Evolutionary conservation across 192 early-diverging fungal species (phyloP).

Genomic region (Radiomyces spectabilis): DNA sequence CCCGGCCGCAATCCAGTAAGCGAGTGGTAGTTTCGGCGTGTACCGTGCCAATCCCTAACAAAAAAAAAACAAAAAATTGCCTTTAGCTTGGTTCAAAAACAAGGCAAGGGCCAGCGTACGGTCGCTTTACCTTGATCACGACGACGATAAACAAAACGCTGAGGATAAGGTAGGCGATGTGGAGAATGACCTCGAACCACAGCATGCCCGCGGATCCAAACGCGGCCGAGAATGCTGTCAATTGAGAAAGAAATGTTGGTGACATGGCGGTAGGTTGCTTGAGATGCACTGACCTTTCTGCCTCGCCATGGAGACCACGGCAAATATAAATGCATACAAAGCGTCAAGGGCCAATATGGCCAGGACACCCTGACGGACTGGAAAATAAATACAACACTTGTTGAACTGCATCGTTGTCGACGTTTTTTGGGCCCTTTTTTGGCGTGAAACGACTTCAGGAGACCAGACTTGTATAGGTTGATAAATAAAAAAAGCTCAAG

Average conservation of each 20-base stretch:
- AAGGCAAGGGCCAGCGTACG: no score
- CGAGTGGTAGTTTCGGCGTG: no score
- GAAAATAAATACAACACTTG: constrained; percentile 1
- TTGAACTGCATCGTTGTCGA: not conserved
- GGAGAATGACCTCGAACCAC: constrained; percentile 3
- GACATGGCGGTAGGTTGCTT: not conserved
- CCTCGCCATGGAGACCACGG: not conserved
- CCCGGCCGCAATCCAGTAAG: not conserved
- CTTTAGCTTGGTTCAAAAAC: no score
- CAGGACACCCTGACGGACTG: not conserved
- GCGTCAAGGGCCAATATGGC: not conserved
- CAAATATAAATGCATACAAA: constrained; percentile 5
- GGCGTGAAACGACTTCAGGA: no score
- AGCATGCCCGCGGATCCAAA: constrained; percentile 15
- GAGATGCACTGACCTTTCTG: not conserved
- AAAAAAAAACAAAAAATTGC: no score
- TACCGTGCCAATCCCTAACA: no score
- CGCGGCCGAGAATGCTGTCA: constrained; percentile 6
- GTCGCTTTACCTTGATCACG: constrained; percentile 7
- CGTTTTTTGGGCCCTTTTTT: no score
- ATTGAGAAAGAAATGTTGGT: not conserved
- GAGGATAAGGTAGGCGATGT: not conserved
- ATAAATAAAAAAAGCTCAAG: no score
- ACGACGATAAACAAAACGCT: not conserved
- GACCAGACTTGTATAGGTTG: no score